Evolutionary conservation across 2,329 filamentous ascomycete species (phyloP).

Genomic region (Claviceps sp.): DNA sequence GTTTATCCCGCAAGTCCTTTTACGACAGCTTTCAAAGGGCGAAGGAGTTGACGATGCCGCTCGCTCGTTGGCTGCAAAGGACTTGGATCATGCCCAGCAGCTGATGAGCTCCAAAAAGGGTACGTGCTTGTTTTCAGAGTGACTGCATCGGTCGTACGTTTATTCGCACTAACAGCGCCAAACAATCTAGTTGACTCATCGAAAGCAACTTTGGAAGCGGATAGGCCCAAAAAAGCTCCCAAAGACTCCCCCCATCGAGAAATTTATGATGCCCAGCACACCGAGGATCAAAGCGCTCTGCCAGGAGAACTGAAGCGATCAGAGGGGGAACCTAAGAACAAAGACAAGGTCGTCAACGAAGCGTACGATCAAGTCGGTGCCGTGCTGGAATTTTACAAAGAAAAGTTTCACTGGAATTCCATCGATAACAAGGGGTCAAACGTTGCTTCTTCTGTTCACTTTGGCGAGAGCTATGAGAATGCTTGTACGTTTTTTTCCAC

Average conservation of each 20-base stretch:
- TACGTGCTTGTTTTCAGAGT: background rate
- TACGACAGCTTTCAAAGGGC: slow-evolving; percentile 24
- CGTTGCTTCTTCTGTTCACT: slow-evolving; percentile 41
- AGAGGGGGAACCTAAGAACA: slow-evolving; percentile 26
- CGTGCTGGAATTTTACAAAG: slow-evolving; percentile 36
- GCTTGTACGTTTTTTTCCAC: slow-evolving; percentile 22
- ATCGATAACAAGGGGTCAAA: slow-evolving; percentile 37
- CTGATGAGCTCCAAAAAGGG: slow-evolving; percentile 15
- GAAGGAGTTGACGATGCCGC: slow-evolving; percentile 25
- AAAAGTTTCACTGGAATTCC: slow-evolving; percentile 35
- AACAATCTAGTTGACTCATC: background rate
- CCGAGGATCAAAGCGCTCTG: slow-evolving; percentile 21
- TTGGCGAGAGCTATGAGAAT: slow-evolving; percentile 35
- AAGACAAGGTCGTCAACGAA: slow-evolving; percentile 32
- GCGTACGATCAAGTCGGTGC: slow-evolving; percentile 36
- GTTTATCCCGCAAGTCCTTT: slow-evolving; percentile 27
- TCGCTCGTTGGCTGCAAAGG: slow-evolving; percentile 22
- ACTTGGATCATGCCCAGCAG: slow-evolving; percentile 24
- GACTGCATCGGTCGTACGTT: background rate
- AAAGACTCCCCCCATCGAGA: slow-evolving; percentile 24
- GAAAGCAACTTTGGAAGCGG: background rate
- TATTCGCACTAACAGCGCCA: background rate
- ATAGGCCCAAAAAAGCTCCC: slow-evolving; percentile 5
- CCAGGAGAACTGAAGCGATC: slow-evolving; percentile 29
- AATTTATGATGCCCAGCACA: slow-evolving; percentile 30